Conservation (phyloP, 495 filamentous ascomycete species). For the Tuber microsphaerosporum region DNA sequence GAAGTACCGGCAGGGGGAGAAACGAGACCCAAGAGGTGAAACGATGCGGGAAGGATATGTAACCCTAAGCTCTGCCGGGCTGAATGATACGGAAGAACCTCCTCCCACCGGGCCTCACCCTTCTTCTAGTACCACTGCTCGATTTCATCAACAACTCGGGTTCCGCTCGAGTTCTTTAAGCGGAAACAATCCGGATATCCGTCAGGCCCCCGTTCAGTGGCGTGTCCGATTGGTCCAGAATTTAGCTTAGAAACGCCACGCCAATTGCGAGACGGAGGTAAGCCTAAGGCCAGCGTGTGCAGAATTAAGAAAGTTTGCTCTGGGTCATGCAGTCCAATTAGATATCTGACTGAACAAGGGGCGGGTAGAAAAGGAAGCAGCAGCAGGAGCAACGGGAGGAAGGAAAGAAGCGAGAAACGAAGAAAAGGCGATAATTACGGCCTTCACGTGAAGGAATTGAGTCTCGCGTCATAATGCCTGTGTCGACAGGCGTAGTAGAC, state of each 20-base stretch:
- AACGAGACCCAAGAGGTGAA: background rate
- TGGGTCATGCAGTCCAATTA: background rate
- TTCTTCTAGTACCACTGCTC: background rate
- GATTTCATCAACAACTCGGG: background rate
- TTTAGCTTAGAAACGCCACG: background rate
- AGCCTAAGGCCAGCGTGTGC: background rate
- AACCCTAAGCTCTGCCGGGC: background rate
- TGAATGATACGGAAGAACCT: background rate
- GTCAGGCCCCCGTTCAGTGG: background rate
- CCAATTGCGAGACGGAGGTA: background rate
- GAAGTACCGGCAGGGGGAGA: no score
- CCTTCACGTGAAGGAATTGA: background rate
- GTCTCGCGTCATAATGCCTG: background rate
- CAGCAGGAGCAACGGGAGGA: background rate
- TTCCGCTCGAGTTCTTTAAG: background rate
- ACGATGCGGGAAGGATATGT: constrained; percentile 1
- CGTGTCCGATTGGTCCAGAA: background rate
- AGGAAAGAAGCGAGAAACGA: constrained; percentile 2
- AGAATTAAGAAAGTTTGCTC: background rate
- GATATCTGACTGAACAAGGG: constrained; percentile 1
- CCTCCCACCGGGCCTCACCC: background rate
- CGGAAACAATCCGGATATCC: constrained; percentile 2
- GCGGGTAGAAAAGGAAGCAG: background rate
- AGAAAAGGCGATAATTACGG: background rate
- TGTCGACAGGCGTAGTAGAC: background rate